Base-by-base conservation (phyloP, 2,329 filamentous ascomycete species). In the Huntiella savannae region DNA sequence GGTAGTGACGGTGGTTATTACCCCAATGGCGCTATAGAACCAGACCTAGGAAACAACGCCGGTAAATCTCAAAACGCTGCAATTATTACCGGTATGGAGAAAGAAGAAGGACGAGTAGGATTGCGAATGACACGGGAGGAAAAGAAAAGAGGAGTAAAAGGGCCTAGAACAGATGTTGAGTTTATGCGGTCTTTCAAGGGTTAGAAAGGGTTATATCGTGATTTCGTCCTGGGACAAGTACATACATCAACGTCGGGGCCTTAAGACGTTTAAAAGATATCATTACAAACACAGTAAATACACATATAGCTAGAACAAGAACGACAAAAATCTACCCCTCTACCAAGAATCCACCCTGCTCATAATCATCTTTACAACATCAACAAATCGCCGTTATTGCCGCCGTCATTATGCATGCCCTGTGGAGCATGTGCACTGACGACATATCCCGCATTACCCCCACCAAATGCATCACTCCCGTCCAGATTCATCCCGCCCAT, bases 351-450 rank as follows among this genome's bases (percentile, higher is more conserved):
- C 13, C 43, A 16, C 17, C 22, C 12, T 39, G 3, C 33, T 38
- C 43, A 15, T 32, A 22, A 19, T 45, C 34, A 19, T 32, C 15
- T 4, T 55, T 65, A 82, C 56, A 82, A 63, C 58, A 78, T 66
- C 56, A 87, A 63, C 60, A 87, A 63, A 63, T 87, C 82, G 5
- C 78, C 79, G 53, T 82, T 83, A 52, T 69, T 72, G 7, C 70
- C 72, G 17, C 22, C n/a, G n/a, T 68, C 69, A 40, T 74, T 77
- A 53, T 73, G 71, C 34, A 79, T 73, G 51, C 82, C 77, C 60
- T 92, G 75, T 38, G 79, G 79, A 49, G 78, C 77, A 55, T 84
- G 83, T 56, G 88, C 84, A 59, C 80, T 92, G 41, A 92, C 85
- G 43, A 92, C 78, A 56, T 79, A 78, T 44, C 69, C 70, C 49